Percentiles rank a stretch among this genome's conserved stretches.
Conservation (phyloP, 2,329 filamentous ascomycete species). For the Cercospora berteroae region DNA sequence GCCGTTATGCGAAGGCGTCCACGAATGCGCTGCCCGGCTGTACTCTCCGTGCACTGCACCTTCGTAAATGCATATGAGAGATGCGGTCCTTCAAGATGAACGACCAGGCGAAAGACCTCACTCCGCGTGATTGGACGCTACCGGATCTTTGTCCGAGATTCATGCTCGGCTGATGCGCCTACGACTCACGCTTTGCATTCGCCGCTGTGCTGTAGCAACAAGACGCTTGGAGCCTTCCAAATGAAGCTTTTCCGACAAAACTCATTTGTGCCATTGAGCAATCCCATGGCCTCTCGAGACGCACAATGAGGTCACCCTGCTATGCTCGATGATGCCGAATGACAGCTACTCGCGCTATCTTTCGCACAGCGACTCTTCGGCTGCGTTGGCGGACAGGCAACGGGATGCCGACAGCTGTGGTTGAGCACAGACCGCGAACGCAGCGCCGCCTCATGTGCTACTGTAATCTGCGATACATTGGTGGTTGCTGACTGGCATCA, state of each 20-base stretch:
- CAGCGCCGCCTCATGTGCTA: neutral
- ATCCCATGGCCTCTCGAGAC: neutral
- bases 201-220: neutral
- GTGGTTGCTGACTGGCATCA: neutral
- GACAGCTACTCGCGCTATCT: slow-evolving; percentile 2
- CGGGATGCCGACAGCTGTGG: neutral
- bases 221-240: neutral
- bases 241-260: neutral
- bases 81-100: neutral
- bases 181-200: neutral
- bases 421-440: neutral
- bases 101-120: neutral
- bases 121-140: neutral
- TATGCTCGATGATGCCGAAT: slow-evolving; percentile 1
- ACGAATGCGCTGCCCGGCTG: neutral
- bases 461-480: neutral
- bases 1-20: neutral
- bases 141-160: neutral
- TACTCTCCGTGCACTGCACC: neutral
- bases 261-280: neutral
- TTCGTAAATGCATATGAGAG: neutral
- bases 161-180: neutral
- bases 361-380: neutral
- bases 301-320: slow-evolving; percentile 10
- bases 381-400: neutral